Percentiles rank a stretch among this genome's conserved stretches.
These are phyloP conservation scores for Ophiostoma triangulosporum DNA, from an alignment of 2,329 filamentous ascomycete genomes.

Conservation along the genomic window DNA sequence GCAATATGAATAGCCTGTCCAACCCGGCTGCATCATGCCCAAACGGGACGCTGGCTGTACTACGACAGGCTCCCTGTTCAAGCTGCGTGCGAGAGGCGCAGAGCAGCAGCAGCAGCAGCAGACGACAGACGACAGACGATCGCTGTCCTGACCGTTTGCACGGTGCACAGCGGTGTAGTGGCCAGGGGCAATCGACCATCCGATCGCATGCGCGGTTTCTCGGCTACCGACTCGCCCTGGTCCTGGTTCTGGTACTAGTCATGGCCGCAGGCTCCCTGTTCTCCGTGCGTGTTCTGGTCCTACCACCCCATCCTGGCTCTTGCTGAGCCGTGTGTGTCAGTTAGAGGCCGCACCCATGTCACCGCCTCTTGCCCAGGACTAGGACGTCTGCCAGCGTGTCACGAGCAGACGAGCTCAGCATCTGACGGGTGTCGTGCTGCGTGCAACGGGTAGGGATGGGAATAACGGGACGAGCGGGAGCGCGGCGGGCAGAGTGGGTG, in stretches of 20 bases:
- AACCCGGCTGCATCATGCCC: neutral
- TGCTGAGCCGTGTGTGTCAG: neutral
- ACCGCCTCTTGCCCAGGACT: neutral
- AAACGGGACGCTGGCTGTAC: conserved; percentile 4
- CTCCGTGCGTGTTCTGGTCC: neutral
- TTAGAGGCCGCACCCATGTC: neutral
- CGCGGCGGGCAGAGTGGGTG: neutral
- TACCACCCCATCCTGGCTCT: neutral
- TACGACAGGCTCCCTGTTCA: conserved; percentile 2
- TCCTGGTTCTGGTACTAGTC: neutral
- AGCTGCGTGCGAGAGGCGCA: conserved; percentile 2
- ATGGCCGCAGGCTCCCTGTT: neutral
- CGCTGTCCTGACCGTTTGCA: neutral
- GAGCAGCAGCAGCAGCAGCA: neutral
- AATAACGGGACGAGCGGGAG: neutral
- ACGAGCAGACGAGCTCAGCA: neutral
- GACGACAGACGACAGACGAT: neutral
- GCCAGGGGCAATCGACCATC: neutral
- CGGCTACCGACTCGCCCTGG: conserved; percentile 1
- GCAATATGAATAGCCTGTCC: neutral
- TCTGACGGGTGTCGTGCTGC: conserved; percentile 8
- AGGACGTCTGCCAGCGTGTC: neutral
- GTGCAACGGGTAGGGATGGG: neutral
- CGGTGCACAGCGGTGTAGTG: neutral
- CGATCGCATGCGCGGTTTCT: neutral